These are phyloP conservation scores for Russula vinacea DNA, from an alignment of 768 basidiomycete genomes.

Conservation along the genomic window DNA sequence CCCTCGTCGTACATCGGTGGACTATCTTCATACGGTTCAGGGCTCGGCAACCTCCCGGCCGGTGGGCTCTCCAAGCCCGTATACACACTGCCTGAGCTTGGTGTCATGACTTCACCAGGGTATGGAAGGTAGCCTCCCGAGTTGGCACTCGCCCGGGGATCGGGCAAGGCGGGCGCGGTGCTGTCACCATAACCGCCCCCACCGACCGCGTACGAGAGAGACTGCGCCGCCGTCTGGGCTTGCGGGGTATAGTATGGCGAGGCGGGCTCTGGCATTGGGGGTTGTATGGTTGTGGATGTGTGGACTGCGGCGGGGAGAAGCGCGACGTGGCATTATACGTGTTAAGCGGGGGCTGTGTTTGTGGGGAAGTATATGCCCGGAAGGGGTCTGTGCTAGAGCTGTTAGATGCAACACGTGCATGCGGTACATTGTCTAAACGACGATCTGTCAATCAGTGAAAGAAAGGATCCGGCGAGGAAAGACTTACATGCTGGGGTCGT, in stretches of 20 bases:
- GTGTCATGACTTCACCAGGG: conserved; percentile 21
- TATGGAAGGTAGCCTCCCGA: conserved; percentile 30
- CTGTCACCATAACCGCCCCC: conserved; percentile 55
- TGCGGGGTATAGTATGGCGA: conserved; percentile 5
- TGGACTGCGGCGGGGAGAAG: no score
- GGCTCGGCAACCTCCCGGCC: neutral
- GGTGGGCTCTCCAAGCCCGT: conserved; percentile 10
- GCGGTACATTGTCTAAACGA: conserved; percentile 51
- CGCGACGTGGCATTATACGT: conserved; percentile 11
- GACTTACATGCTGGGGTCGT: conserved; percentile 48
- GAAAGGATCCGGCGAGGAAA: neutral
- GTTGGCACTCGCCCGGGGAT: conserved; percentile 20
- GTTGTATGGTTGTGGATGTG: no score
- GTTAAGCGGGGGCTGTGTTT: conserved; percentile 36
- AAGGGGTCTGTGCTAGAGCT: conserved; percentile 45
- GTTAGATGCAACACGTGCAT: conserved; percentile 48
- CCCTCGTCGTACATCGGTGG: conserved; percentile 68
- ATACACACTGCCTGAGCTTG: conserved; percentile 20
- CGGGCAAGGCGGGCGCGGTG: conserved; percentile 36
- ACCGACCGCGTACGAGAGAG: conserved; percentile 53
- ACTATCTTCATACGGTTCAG: conserved; percentile 45
- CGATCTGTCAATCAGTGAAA: neutral
- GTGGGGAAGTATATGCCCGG: conserved; percentile 36
- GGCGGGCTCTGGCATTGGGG: no score
- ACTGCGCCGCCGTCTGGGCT: neutral